Evolutionary conservation across 2,329 filamentous ascomycete species (phyloP).

Genomic region (Ophiocordyceps camponoti-leonardi): DNA sequence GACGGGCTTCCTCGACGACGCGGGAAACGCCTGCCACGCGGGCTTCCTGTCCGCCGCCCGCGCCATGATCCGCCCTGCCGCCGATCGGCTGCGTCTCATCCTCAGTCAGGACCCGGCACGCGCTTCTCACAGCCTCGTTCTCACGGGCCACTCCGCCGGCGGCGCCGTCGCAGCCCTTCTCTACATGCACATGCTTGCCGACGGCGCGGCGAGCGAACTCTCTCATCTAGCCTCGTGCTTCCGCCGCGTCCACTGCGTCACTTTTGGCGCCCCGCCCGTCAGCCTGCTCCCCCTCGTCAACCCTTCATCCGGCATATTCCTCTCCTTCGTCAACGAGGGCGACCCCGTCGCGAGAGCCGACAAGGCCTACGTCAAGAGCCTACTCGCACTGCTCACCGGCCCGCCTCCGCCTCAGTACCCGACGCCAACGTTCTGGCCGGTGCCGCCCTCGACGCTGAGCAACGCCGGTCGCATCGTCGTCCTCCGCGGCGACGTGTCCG

Average conservation of each 20-base stretch:
- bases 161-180: slow-evolving; percentile 68
- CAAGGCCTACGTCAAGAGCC: slow-evolving; percentile 53
- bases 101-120: slow-evolving; percentile 55
- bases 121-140: slow-evolving; percentile 51
- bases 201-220: slow-evolving; percentile 47
- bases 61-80: slow-evolving; percentile 59
- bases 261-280: slow-evolving; percentile 70
- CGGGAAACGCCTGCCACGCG: slow-evolving; percentile 60
- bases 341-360: slow-evolving; percentile 68
- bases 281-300: slow-evolving; percentile 51
- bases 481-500: slow-evolving; percentile 33
- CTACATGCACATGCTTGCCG: slow-evolving; percentile 65
- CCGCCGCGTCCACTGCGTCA: slow-evolving; percentile 67
- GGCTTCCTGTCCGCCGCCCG: slow-evolving; percentile 64
- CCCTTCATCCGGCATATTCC: slow-evolving; percentile 56
- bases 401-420: slow-evolving; percentile 20
- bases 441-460: slow-evolving; percentile 49
- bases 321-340: slow-evolving; percentile 71
- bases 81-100: slow-evolving; percentile 48
- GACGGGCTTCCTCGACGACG: slow-evolving; percentile 56
- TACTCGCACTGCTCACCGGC: slow-evolving; percentile 50
- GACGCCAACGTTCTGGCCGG: slow-evolving; percentile 33
- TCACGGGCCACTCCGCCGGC: slow-evolving; percentile 76
- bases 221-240: slow-evolving; percentile 53
- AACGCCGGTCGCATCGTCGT: slow-evolving; percentile 55